phyloP scores from a whole-genome alignment of 2,329 filamentous ascomycete species.

The Diaporthe citrichinensis region DNA sequence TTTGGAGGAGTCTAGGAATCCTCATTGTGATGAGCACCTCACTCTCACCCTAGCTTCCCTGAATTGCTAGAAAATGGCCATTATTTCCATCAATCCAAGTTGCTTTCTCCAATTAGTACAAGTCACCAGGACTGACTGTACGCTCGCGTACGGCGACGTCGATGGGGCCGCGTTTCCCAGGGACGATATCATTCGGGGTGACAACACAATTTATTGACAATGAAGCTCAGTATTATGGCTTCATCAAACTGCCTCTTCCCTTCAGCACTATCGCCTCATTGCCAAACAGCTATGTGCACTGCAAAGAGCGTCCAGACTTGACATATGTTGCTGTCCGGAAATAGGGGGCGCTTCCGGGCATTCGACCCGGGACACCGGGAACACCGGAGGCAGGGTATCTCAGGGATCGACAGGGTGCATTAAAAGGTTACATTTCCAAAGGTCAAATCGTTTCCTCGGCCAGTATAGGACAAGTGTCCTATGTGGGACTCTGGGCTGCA shows the following conservation, averaged over 20 bases:
- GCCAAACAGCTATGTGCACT: too few species aligned
- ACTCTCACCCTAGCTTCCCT: too few species aligned
- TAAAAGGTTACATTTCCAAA: neutral
- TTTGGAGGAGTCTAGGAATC: neutral
- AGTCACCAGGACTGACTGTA: neutral
- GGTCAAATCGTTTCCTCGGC: constrained; percentile 9
- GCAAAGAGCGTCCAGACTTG: neutral
- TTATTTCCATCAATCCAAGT: neutral
- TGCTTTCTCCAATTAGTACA: too few species aligned
- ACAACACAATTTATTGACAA: neutral
- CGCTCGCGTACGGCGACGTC: neutral
- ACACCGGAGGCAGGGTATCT: neutral
- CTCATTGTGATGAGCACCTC: neutral
- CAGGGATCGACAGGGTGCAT: constrained; percentile 20
- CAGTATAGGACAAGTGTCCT: constrained; percentile 17
- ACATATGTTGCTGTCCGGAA: neutral
- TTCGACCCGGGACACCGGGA: neutral
- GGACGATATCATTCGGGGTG: neutral
- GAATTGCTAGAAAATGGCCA: neutral
- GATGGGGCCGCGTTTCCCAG: neutral
- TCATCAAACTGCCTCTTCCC: neutral
- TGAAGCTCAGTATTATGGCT: neutral
- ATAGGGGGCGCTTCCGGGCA: neutral
- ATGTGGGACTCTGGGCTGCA: constrained; percentile 23
- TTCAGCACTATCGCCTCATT: neutral